Evolutionary conservation across 768 basidiomycete species (phyloP).

Genomic region (Pisolithus sp.): DNA sequence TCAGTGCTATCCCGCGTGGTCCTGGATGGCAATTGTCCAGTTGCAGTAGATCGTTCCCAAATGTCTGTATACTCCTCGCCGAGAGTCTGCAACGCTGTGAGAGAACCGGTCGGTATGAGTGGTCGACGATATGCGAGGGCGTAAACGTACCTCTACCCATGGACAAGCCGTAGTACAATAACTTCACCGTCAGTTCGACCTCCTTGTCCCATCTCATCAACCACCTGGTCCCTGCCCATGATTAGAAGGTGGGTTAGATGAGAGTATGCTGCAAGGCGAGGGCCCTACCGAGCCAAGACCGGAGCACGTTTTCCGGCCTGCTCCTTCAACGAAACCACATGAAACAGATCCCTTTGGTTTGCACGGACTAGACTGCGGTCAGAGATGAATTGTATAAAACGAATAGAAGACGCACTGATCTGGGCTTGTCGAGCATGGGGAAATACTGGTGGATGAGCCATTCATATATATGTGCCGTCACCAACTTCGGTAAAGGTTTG

Average conservation of each 20-base stretch:
- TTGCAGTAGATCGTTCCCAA: constrained; percentile 57
- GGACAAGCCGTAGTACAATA: constrained; percentile 70
- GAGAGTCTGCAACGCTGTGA: constrained; percentile 67
- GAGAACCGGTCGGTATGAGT: not conserved
- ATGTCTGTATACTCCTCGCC: constrained; percentile 91
- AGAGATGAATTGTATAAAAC: not conserved
- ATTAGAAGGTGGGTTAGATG: constrained; percentile 7
- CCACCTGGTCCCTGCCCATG: constrained; percentile 67
- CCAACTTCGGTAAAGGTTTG: not conserved
- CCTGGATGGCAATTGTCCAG: constrained; percentile 36
- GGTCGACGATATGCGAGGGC: not conserved
- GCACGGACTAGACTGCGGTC: constrained; percentile 57
- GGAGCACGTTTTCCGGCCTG: constrained; percentile 67
- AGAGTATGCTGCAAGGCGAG: constrained; percentile 1
- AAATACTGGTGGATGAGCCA: constrained; percentile 40
- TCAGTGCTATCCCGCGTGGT: constrained; percentile 43
- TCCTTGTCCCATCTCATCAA: constrained; percentile 78
- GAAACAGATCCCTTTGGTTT: constrained; percentile 77
- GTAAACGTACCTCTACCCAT: constrained; percentile 63
- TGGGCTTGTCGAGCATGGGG: constrained; percentile 80
- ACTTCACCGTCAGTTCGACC: constrained; percentile 59
- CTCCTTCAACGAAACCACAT: constrained; percentile 67
- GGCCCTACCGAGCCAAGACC: constrained; percentile 67
- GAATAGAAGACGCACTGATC: constrained; percentile 55
- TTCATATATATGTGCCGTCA: constrained; percentile 3